Evolutionary conservation across 768 basidiomycete genomes (phyloP).

Genomic region (Suillus subalutaceus): DNA sequence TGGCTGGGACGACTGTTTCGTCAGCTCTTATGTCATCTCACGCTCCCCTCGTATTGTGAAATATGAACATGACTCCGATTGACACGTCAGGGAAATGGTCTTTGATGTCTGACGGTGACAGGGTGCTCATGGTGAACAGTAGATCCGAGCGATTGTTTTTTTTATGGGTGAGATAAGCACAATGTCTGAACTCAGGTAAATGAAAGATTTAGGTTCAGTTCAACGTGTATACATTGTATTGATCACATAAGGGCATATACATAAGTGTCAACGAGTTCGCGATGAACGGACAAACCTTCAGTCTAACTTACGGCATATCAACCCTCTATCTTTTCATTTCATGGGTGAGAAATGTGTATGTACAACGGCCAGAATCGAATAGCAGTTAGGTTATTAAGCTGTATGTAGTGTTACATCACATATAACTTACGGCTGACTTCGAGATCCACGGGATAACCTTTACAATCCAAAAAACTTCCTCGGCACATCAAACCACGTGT

Average conservation of each 20-base stretch:
- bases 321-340: not conserved
- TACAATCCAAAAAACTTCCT: slow-evolving; percentile 29
- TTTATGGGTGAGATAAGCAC: not conserved
- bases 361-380: not conserved
- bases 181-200: not conserved
- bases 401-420: not conserved
- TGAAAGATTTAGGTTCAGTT: not conserved
- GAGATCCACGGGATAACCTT: slow-evolving; percentile 3
- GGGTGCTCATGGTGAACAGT: not conserved
- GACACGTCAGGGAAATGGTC: not conserved
- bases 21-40: not conserved
- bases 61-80: not conserved
- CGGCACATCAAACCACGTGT: slow-evolving; percentile 24
- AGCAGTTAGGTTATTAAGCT: not conserved
- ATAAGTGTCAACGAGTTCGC: not conserved
- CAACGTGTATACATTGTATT: not conserved
- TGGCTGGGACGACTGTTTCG: not conserved
- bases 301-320: slow-evolving; percentile 11
- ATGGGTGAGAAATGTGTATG: not conserved
- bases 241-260: not conserved
- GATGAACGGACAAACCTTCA: slow-evolving; percentile 5
- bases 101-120: not conserved
- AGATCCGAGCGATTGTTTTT: not conserved
- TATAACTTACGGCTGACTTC: slow-evolving; percentile 5
- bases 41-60: not conserved